A percentile compares a stretch with the other conserved stretches of the same genome.
These are phyloP conservation scores for Moniliophthora roreri DNA, from an alignment of 1,284 basidiomycete genomes.

Conservation along the genomic window DNA sequence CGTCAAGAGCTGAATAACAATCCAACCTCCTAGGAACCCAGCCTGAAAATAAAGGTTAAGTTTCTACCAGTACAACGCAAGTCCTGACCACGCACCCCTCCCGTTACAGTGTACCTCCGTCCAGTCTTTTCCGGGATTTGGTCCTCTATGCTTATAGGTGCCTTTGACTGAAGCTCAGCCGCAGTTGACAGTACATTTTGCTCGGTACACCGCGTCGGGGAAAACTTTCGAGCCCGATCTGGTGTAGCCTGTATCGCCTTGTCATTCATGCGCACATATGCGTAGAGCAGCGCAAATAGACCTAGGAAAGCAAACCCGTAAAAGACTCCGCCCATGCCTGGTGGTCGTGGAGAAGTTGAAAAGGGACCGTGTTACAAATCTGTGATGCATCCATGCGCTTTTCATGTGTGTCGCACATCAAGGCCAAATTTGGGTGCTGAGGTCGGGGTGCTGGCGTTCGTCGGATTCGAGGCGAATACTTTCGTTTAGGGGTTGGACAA, in stretches of 20 bases:
- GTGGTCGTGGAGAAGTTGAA: no score
- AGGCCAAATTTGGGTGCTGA: no score
- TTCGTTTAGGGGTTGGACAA: no score
- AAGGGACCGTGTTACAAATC: no score
- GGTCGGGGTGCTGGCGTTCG: no score
- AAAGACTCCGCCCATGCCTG: no score
- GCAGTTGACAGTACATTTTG: conserved; percentile 7
- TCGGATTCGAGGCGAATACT: no score
- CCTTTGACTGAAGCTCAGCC: conserved; percentile 10
- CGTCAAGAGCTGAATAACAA: conserved; percentile 49
- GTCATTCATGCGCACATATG: conserved; percentile 13
- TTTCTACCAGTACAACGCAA: not conserved
- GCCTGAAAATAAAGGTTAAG: conserved; percentile 28
- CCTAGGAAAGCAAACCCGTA: no score
- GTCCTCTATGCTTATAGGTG: conserved; percentile 3
- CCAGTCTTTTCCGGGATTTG: conserved; percentile 48
- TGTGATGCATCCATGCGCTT: no score
- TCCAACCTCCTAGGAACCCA: conserved; percentile 58
- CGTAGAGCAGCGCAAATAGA: no score
- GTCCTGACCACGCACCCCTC: conserved; percentile 39
- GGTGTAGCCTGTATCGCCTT: conserved; percentile 8
- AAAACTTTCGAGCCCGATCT: conserved; percentile 2
- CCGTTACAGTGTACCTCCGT: conserved; percentile 52
- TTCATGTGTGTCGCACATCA: no score
- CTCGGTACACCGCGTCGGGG: conserved; percentile 10